Base-by-base conservation (phyloP, 139 green algal species). In the Ettlia oleoabundans region DNA sequence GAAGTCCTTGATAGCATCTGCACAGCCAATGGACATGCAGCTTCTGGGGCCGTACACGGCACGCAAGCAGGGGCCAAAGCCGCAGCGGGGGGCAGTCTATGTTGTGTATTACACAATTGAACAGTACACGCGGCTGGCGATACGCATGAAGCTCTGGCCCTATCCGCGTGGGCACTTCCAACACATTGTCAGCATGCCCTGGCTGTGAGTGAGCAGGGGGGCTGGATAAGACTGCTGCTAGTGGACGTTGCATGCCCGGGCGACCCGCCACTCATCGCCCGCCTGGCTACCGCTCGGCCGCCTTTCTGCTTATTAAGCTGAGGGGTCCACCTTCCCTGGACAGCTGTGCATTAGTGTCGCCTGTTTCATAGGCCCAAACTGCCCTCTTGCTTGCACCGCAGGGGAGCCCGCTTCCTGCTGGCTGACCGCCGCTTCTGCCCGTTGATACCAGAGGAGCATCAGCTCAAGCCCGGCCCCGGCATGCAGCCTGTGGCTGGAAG, bases 381-480 rank as follows among this genome's bases (percentile, higher is more conserved):
- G n/a, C n/a, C n/a, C n/a, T n/a, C n/a, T n/a, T n/a, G n/a, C n/a
- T n/a, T 42, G 21, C 10, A 21, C 33, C 61, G 78, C 77, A 81
- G 83, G 24, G 41, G 52, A 51, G 76, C 69, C 9, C 55, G 43
- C 55, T 65, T 89, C 8, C 78, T 89, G 58, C 35, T 89, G 42
- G 86, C 86, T 30, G 85, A 89, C 65, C 51, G 62, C 42, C 73
- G 86, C 28, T 85, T 85, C 72, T 88, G 86, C 77, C 65, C 77
- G 18, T 65, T 88, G 41, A 71, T 89, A 24, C 86, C 86, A 6
- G 30, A 47, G 32, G 53, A 66, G 40, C 35, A 70, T 21, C 42
- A 70, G 35, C 58, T 87, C 40, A 47, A 37, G 37, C 81, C 85
- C 26, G 85, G n/a, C 6, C 22, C 51, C 0, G 70, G 69, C 52